A percentile compares a stretch with the other conserved stretches of the same genome.
Evolutionary conservation across 257 asterid species (phyloP).

Genomic region (Solanum clarkiae): DNA sequence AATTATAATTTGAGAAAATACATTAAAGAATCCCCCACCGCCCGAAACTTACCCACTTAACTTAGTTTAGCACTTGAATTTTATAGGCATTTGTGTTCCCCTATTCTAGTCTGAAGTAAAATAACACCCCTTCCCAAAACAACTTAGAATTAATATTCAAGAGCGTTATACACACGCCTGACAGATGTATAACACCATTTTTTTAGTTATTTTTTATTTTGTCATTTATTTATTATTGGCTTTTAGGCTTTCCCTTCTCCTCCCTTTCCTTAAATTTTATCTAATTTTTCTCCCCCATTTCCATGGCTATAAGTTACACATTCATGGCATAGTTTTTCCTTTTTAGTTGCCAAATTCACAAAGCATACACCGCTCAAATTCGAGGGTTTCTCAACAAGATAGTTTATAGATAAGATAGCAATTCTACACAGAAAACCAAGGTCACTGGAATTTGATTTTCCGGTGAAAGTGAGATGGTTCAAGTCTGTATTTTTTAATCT

Average conservation of each 20-base stretch:
- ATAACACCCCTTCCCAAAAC: background rate
- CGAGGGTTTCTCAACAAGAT: background rate
- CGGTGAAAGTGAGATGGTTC: background rate
- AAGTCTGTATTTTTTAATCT: background rate
- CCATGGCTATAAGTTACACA: background rate
- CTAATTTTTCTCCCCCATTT: background rate
- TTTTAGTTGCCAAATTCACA: background rate
- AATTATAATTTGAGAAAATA: background rate
- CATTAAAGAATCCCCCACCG: background rate
- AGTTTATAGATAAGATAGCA: no score
- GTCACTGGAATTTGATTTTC: background rate
- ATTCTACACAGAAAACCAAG: background rate
- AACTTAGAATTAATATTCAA: background rate
- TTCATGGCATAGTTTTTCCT: background rate
- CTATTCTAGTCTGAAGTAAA: background rate
- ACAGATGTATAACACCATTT: background rate
- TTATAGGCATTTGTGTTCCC: background rate
- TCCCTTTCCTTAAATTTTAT: background rate
- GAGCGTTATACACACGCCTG: background rate
- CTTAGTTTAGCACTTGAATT: background rate
- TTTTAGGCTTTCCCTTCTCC: background rate
- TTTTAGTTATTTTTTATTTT: no score
- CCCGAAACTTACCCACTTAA: background rate
- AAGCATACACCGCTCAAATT: background rate
- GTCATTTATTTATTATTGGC: background rate